Evolutionary conservation across 2,329 filamentous ascomycete genomes (phyloP).

Genomic region (Beauveria sp.): DNA sequence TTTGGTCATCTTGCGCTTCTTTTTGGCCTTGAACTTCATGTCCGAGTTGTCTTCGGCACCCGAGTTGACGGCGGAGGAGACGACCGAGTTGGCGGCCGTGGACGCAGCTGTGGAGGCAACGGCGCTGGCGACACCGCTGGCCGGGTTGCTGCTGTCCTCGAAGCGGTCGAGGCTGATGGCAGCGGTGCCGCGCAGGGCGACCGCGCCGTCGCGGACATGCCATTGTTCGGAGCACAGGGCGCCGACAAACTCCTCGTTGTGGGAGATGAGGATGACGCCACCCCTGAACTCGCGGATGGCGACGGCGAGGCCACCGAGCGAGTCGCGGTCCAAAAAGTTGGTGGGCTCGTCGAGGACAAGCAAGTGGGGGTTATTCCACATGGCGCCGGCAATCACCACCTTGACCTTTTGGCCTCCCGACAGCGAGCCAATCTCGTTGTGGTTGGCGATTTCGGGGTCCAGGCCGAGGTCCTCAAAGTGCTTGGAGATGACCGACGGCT

Average conservation of each 20-base stretch:
- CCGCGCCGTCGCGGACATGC: constrained; percentile 81
- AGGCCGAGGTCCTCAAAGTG: constrained; percentile 96
- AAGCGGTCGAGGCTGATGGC: constrained; percentile 75
- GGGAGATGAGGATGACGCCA: constrained; percentile 97
- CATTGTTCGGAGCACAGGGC: constrained; percentile 94
- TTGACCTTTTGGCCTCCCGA: constrained; percentile 99
- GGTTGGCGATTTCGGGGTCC: constrained; percentile 95
- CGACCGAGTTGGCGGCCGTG: constrained; percentile 36
- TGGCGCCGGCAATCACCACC: constrained; percentile 89
- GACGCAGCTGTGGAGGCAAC: constrained; percentile 52
- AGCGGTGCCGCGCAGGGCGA: constrained; percentile 73
- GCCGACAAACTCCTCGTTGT: constrained; percentile 98
- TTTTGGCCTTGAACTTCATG: constrained; percentile 81
- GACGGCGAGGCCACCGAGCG: constrained; percentile 90
- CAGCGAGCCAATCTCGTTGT: constrained; percentile 94
- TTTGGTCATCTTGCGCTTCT: constrained; percentile 99
- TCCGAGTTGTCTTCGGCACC: constrained; percentile 72
- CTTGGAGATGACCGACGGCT: constrained; percentile 90
- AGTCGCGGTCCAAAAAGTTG: constrained; percentile 98
- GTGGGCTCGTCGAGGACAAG: constrained; percentile 97
- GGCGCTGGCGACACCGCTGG: constrained; percentile 52
- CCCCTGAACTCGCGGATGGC: constrained; percentile 98
- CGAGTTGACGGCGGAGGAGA: constrained; percentile 62
- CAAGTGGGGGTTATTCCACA: constrained; percentile 99
- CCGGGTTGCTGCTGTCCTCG: constrained; percentile 60